Conservation (phyloP, 2,329 filamentous ascomycete genomes). For the Myotisia sp. region DNA sequence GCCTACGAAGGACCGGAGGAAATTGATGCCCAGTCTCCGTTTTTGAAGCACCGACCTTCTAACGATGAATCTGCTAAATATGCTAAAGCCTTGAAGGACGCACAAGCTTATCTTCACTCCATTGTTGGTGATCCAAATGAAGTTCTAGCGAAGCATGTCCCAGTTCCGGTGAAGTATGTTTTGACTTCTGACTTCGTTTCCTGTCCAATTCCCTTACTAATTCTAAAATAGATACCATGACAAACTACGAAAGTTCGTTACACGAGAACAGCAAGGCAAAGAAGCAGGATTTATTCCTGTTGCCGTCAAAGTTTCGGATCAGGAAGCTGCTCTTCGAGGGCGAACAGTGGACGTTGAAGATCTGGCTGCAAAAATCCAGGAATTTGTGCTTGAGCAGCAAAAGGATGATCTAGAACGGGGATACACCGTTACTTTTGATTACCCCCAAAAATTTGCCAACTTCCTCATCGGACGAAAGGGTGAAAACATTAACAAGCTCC, state of each 20-base stretch:
- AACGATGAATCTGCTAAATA: constrained; percentile 42
- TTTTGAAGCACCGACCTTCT: constrained; percentile 43
- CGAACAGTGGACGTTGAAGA: constrained; percentile 58
- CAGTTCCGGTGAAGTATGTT: constrained; percentile 39
- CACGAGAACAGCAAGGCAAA: constrained; percentile 40
- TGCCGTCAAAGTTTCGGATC: constrained; percentile 39
- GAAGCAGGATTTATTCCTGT: constrained; percentile 41
- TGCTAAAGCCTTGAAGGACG: constrained; percentile 43
- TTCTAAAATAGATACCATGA: constrained; percentile 41
- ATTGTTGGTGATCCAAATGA: constrained; percentile 41
- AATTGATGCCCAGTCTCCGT: constrained; percentile 30
- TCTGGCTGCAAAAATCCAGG: constrained; percentile 56
- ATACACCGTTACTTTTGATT: constrained; percentile 75
- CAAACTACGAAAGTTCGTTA: constrained; percentile 47
- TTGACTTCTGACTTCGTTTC: neutral
- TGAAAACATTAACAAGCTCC: constrained; percentile 54
- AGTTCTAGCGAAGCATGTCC: constrained; percentile 40
- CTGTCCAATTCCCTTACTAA: constrained; percentile 7
- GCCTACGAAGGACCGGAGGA: constrained; percentile 33
- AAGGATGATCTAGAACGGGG: constrained; percentile 88
- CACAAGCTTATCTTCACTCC: constrained; percentile 41
- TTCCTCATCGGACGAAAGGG: constrained; percentile 57
- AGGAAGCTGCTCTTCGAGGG: constrained; percentile 57
- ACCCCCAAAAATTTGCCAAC: constrained; percentile 88
- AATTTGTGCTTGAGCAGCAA: constrained; percentile 76